Conservation (phyloP, 2,329 filamentous ascomycete species). For the Diaporthe sp. region DNA sequence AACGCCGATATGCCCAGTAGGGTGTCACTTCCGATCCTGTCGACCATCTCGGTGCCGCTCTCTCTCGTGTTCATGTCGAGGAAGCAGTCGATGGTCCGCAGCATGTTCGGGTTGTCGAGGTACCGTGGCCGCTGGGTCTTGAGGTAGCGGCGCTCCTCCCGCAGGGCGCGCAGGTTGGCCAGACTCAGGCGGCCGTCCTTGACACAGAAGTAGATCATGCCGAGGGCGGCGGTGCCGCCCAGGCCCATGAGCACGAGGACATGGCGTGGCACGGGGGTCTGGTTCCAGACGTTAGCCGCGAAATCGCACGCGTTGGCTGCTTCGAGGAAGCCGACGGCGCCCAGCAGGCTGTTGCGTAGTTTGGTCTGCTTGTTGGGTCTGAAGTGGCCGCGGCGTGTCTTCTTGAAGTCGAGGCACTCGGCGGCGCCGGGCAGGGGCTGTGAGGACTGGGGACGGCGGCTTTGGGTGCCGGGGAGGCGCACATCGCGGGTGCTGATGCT, state of each 20-base stretch:
- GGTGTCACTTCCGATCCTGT: conserved; percentile 64
- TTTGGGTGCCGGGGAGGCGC: neutral
- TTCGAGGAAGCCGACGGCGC: conserved; percentile 63
- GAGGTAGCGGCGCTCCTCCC: conserved; percentile 55
- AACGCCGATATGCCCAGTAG: conserved; percentile 64
- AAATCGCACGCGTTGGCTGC: conserved; percentile 69
- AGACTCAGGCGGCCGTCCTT: conserved; percentile 59
- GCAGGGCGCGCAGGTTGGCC: conserved; percentile 61
- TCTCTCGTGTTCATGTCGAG: conserved; percentile 63
- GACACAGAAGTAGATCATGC: conserved; percentile 60
- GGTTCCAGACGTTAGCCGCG: conserved; percentile 70
- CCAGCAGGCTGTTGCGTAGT: conserved; percentile 43
- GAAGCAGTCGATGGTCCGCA: conserved; percentile 51
- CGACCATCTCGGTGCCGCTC: conserved; percentile 63
- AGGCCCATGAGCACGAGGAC: conserved; percentile 66
- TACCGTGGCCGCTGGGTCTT: conserved; percentile 42
- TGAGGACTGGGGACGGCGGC: conserved; percentile 4
- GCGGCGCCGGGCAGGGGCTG: conserved; percentile 39
- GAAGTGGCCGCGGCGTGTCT: conserved; percentile 28
- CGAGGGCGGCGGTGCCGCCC: conserved; percentile 61
- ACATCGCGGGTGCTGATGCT: conserved; percentile 30
- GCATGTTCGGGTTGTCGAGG: conserved; percentile 42
- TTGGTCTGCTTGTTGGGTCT: conserved; percentile 37
- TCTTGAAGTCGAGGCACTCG: conserved; percentile 35
- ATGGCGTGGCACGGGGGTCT: conserved; percentile 61